Conservation (phyloP, 2,329 filamentous ascomycete species). For the Penicillium sp. region DNA sequence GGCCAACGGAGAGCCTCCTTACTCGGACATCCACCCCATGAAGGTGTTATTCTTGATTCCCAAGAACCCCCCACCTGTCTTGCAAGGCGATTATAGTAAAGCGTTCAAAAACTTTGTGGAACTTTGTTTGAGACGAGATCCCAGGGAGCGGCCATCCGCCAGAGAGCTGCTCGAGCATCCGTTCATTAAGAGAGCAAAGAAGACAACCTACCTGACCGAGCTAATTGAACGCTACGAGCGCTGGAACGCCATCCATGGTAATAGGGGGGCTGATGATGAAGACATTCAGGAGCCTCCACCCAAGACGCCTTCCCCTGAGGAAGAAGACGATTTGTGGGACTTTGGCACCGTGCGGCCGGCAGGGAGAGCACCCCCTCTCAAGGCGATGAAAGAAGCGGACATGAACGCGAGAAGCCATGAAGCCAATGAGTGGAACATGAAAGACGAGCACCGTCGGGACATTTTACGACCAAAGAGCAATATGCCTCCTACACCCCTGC, state of each 20-base stretch:
- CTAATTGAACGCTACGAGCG: slow-evolving; percentile 82
- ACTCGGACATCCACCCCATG: slow-evolving; percentile 96
- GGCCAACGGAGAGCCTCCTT: slow-evolving; percentile 84
- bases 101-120: slow-evolving; percentile 78
- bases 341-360: slow-evolving; percentile 88
- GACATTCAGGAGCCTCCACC: slow-evolving; percentile 47
- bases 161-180: slow-evolving; percentile 80
- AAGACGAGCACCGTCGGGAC: too few relatives aligned
- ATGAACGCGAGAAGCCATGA: slow-evolving; percentile 63
- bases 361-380: slow-evolving; percentile 49
- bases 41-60: slow-evolving; percentile 94
- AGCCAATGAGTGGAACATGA: slow-evolving; percentile 26
- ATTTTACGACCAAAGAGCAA: too few relatives aligned
- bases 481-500: too few relatives aligned
- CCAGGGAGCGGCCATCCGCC: slow-evolving; percentile 75
- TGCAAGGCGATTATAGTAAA: slow-evolving; percentile 73
- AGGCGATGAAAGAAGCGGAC: slow-evolving; percentile 75
- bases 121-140: slow-evolving; percentile 77
- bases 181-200: slow-evolving; percentile 84
- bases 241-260: too few relatives aligned
- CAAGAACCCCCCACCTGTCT: slow-evolving; percentile 75
- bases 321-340: slow-evolving; percentile 81
- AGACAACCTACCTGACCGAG: slow-evolving; percentile 92
- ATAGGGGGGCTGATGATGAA: too few relatives aligned
- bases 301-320: too few relatives aligned